Conservation (phyloP, 345 rosid genomes). For the Eucalyptus curtisii region DNA sequence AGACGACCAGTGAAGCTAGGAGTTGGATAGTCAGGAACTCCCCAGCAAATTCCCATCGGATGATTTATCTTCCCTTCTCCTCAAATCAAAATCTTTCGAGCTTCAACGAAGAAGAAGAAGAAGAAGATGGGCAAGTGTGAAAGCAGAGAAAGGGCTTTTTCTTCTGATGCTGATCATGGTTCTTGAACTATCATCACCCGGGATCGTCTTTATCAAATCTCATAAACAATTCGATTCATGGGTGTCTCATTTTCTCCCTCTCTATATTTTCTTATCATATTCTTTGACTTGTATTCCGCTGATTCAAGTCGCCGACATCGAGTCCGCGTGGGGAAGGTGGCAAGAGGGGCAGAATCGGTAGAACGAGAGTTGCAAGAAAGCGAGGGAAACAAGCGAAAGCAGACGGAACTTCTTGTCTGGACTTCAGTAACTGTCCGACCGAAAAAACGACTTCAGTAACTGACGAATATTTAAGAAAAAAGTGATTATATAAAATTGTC, state of each 20-base stretch:
- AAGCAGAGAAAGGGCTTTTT: background rate
- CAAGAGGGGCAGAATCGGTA: background rate
- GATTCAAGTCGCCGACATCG: background rate
- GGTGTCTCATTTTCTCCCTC: background rate
- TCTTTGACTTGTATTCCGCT: background rate
- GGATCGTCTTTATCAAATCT: background rate
- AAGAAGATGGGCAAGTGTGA: background rate
- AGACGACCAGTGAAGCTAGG: constrained; percentile 2
- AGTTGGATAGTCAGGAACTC: no score
- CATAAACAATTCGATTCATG: background rate
- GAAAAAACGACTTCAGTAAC: background rate
- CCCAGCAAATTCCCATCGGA: background rate
- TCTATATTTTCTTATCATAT: background rate
- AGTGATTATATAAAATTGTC: background rate
- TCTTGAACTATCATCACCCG: background rate
- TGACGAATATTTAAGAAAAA: background rate
- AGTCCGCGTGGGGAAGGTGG: background rate
- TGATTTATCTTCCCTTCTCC: background rate
- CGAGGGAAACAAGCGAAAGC: background rate
- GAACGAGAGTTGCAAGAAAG: background rate
- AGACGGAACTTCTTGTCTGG: no score
- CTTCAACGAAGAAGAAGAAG: background rate
- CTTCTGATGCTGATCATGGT: background rate
- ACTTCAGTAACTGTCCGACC: no score
- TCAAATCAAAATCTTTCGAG: background rate